These are phyloP conservation scores for Rhizopus sp. DNA, from an alignment of 371 early-diverging fungal genomes.

Conservation along the genomic window DNA sequence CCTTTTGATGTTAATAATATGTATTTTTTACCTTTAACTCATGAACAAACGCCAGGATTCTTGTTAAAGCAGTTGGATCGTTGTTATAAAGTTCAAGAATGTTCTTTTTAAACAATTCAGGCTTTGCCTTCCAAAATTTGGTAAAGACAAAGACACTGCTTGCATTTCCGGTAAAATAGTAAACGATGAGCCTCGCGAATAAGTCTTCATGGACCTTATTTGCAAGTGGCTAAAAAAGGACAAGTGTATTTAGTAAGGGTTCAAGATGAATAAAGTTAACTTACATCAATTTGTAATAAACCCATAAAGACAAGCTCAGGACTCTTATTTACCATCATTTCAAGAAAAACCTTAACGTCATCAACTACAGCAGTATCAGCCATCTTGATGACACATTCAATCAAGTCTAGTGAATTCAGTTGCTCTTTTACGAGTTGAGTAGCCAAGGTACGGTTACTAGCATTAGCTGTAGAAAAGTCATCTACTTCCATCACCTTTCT, in stretches of 20 bases:
- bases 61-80: conserved; percentile 70
- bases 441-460: conserved; percentile 54
- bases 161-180: conserved; percentile 71
- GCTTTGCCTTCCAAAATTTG: conserved; percentile 74
- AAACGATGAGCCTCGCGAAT: conserved; percentile 61
- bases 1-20: not conserved
- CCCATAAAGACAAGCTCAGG: conserved; percentile 83
- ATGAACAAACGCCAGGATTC: conserved; percentile 82
- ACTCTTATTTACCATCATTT: conserved; percentile 62
- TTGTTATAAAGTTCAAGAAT: conserved; percentile 75
- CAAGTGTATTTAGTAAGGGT: not conserved
- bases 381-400: conserved; percentile 67
- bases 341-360: conserved; percentile 69
- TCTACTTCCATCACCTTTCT: conserved; percentile 56
- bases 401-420: conserved; percentile 79
- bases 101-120: conserved; percentile 61
- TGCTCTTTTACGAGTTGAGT: conserved; percentile 54
- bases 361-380: conserved; percentile 65
- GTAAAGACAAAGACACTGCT: conserved; percentile 73
- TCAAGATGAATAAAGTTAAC: not conserved
- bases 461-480: conserved; percentile 53
- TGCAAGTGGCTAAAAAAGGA: conserved; percentile 50
- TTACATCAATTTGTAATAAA: conserved; percentile 67
- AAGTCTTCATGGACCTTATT: conserved; percentile 70
- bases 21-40: conserved; percentile 71